phyloP scores from a whole-genome alignment of 2,329 filamentous ascomycete species.

The Fonsecaea multimorphosa region DNA sequence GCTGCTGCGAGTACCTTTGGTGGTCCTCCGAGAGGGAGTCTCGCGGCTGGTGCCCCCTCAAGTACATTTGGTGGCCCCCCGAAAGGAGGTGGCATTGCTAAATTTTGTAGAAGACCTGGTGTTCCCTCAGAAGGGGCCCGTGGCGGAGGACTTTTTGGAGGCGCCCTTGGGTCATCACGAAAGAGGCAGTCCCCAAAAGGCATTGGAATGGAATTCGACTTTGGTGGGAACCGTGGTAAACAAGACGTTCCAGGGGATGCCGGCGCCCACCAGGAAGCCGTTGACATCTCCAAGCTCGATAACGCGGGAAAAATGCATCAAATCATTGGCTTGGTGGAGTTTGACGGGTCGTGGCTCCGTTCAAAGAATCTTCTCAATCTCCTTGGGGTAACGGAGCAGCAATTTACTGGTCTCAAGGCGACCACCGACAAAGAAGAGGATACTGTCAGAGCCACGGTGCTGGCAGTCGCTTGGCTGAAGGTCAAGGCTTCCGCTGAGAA shows the following conservation, averaged over 20 bases:
- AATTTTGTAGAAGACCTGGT: too few species aligned
- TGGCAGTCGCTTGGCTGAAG: slow-evolving; percentile 60
- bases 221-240: too few species aligned
- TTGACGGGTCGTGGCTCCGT: slow-evolving; percentile 61
- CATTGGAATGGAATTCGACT: too few species aligned
- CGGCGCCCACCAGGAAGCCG: neutral
- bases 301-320: slow-evolving; percentile 44
- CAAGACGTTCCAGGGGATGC: neutral
- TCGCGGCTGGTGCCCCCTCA: too few species aligned
- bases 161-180: too few species aligned
- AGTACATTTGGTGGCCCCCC: too few species aligned
- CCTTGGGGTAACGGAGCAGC: slow-evolving; percentile 28
- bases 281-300: slow-evolving; percentile 3
- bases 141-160: too few species aligned
- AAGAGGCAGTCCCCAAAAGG: too few species aligned
- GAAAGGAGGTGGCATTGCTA: too few species aligned
- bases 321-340: slow-evolving; percentile 63
- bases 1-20: too few species aligned
- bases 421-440: slow-evolving; percentile 16
- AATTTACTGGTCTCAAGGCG: slow-evolving; percentile 18
- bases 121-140: too few species aligned
- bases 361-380: slow-evolving; percentile 38
- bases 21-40: too few species aligned
- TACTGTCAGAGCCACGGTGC: slow-evolving; percentile 43
- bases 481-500: slow-evolving; percentile 51